Evolutionary conservation across 1,284 basidiomycete species (phyloP).

Genomic region (Tetrapyrgos nigripes): DNA sequence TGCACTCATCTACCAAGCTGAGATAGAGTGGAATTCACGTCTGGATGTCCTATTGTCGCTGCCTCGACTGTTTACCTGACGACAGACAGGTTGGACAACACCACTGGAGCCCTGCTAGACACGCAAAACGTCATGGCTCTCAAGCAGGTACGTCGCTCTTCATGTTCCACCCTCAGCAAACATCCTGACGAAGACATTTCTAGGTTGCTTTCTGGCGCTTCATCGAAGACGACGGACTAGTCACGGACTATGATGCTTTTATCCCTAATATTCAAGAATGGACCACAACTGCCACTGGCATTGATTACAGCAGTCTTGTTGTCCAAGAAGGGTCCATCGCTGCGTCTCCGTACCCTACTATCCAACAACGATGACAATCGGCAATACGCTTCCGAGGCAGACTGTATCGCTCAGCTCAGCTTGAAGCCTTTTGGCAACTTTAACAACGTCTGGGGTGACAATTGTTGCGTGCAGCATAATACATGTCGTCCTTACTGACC

Average conservation of each 20-base stretch:
- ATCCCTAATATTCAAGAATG: slow-evolving; percentile 10
- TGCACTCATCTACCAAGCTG: slow-evolving; percentile 14
- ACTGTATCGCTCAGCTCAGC: slow-evolving; percentile 1
- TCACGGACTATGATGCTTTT: slow-evolving; percentile 16
- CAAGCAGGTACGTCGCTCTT: slow-evolving; percentile 5
- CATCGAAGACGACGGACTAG: slow-evolving; percentile 3
- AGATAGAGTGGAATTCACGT: slow-evolving; percentile 10
- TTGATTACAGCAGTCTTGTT: neutral
- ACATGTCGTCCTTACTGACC: slow-evolving; percentile 8
- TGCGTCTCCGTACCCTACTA: neutral
- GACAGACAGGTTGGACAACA: slow-evolving; percentile 7
- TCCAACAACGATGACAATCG: neutral
- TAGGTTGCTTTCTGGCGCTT: slow-evolving; percentile 16
- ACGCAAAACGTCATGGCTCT: neutral
- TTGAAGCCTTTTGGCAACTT: slow-evolving; percentile 6
- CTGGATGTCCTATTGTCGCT: slow-evolving; percentile 16
- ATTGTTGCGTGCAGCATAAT: slow-evolving; percentile 13
- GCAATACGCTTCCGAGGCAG: neutral
- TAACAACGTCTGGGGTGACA: slow-evolving; percentile 15
- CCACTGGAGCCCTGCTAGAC: neutral
- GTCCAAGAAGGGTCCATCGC: neutral
- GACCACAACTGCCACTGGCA: neutral
- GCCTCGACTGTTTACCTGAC: slow-evolving; percentile 16
- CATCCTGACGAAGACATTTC: neutral
- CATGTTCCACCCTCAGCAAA: neutral